These are phyloP conservation scores for Cytospora piceae DNA, from an alignment of 2,329 filamentous ascomycete species.

Conservation along the genomic window DNA sequence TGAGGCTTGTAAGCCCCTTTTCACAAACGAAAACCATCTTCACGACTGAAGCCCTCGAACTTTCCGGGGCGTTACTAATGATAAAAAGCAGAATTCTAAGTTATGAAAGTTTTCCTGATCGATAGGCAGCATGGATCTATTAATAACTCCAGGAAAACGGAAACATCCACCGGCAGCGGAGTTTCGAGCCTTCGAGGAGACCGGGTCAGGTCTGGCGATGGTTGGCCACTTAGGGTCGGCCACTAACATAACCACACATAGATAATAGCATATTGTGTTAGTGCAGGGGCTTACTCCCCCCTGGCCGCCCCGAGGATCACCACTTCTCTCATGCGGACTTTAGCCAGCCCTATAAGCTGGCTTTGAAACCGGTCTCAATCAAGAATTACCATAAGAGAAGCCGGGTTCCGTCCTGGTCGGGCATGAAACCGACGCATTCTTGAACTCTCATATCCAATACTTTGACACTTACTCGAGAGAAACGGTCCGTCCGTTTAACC, in stretches of 20 bases:
- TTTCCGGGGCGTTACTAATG: constrained; percentile 8
- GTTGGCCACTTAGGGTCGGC: constrained; percentile 7
- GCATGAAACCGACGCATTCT: constrained; percentile 19
- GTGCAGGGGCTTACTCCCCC: constrained; percentile 18
- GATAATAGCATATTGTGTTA: neutral
- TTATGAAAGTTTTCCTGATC: neutral
- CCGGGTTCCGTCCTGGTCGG: constrained; percentile 19
- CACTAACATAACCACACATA: constrained; percentile 9
- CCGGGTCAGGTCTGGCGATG: constrained; percentile 19
- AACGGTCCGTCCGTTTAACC: constrained; percentile 12
- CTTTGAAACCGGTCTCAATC: constrained; percentile 22
- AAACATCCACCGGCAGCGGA: constrained; percentile 15
- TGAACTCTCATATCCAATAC: constrained; percentile 20
- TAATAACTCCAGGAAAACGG: constrained; percentile 17
- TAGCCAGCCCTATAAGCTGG: constrained; percentile 14
- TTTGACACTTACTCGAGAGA: constrained; percentile 1
- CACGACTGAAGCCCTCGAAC: neutral
- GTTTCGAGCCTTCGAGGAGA: constrained; percentile 22
- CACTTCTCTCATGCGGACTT: constrained; percentile 10
- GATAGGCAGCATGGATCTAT: constrained; percentile 11
- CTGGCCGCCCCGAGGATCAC: constrained; percentile 9
- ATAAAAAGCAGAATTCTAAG: constrained; percentile 1
- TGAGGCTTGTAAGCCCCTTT: constrained; percentile 17
- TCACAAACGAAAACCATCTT: constrained; percentile 3
- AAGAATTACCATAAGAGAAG: constrained; percentile 17